These are phyloP conservation scores for Plasmodium ovale DNA, from an alignment of 169 alveolate species.

Conservation along the genomic window DNA sequence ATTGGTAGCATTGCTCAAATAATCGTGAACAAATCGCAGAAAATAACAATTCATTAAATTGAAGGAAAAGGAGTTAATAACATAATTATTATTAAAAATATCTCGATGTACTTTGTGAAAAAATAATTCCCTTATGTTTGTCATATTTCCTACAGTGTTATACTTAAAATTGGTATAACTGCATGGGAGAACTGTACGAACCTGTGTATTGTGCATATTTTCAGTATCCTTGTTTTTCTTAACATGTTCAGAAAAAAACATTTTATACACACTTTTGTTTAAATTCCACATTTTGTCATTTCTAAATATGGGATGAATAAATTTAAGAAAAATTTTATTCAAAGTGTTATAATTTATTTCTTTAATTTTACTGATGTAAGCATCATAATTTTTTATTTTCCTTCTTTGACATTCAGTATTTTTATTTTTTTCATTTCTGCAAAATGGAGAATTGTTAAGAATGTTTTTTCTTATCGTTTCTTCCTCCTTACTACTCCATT, in stretches of 20 bases:
- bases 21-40: conserved; percentile 6
- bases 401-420: neutral
- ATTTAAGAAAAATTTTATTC: conserved; percentile 23
- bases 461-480: neutral
- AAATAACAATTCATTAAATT: conserved; percentile 55
- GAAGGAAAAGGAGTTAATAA: conserved; percentile 52
- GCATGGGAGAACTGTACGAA: neutral
- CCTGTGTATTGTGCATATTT: neutral
- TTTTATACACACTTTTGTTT: neutral
- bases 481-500: neutral
- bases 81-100: conserved; percentile 25
- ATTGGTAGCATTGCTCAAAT: conserved; percentile 6
- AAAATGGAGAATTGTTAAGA: neutral
- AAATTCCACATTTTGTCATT: neutral
- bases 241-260: conserved; percentile 3
- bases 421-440: conserved; percentile 4
- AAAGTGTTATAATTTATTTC: conserved; percentile 39
- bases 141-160: conserved; percentile 43
- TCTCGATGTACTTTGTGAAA: conserved; percentile 31
- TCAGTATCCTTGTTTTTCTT: neutral
- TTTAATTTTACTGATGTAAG: neutral
- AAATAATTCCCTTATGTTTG: conserved; percentile 9
- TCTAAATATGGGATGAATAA: conserved; percentile 23
- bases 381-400: conserved; percentile 4
- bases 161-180: conserved; percentile 9